Evolutionary conservation across 2,329 filamentous ascomycete species (phyloP).

Genomic region (Myrmaecium sp.): DNA sequence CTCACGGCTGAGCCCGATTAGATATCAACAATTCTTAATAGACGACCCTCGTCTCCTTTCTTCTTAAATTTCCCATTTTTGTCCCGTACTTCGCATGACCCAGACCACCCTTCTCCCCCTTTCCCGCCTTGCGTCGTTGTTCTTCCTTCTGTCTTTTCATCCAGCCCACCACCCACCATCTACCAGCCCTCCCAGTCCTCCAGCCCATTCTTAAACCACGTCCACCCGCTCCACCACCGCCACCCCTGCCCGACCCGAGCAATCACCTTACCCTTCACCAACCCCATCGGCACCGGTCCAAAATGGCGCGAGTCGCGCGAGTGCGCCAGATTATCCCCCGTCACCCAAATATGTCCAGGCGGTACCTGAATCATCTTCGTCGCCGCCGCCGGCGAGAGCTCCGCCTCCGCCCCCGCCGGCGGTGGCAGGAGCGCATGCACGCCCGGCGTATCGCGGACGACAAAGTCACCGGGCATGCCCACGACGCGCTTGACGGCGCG

Average conservation of each 20-base stretch:
- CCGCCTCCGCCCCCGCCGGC: neutral
- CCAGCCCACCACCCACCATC: conserved; percentile 1
- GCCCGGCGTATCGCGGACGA: conserved; percentile 46
- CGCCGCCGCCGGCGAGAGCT: neutral
- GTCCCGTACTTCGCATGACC: no score
- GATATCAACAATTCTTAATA: no score
- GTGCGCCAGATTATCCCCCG: conserved; percentile 70
- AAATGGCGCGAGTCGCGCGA: conserved; percentile 77
- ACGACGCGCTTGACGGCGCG: conserved; percentile 61
- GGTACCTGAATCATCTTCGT: conserved; percentile 46
- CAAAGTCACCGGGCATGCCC: conserved; percentile 47
- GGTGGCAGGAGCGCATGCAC: conserved; percentile 5
- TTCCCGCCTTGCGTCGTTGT: no score
- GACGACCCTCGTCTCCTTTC: no score
- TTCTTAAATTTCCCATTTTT: no score
- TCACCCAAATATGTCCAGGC: conserved; percentile 78
- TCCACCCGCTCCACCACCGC: conserved; percentile 1
- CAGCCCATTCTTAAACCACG: conserved; percentile 3
- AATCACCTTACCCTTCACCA: conserved; percentile 71
- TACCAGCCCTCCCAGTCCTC: conserved; percentile 3
- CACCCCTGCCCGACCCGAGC: conserved; percentile 2
- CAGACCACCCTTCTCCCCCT: no score
- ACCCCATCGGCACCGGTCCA: conserved; percentile 69
- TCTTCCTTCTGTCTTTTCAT: no score
- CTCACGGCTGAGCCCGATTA: no score